Base-by-base conservation (phyloP, 345 rosid genomes). In the Litchi chinensis region DNA sequence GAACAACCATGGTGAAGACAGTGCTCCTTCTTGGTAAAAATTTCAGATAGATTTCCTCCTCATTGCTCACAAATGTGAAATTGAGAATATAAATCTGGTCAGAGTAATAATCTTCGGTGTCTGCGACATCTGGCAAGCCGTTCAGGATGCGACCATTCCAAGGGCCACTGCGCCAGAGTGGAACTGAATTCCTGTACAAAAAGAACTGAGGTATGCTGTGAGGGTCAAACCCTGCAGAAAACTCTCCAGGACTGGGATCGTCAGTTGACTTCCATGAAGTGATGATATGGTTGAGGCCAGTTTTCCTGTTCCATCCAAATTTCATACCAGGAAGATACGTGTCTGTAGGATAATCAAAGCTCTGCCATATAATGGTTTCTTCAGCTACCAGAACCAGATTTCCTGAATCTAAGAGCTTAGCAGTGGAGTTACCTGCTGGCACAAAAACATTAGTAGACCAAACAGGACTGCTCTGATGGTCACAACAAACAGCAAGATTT, bases 81-180 rank as follows among this genome's bases (percentile, higher is more conserved):
- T 71, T 26, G 1, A 32, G 1, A 32, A 32, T 3, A 32, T 32
- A 1, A 32, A 32, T 32, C 37, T 32, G 37, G 37, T 32, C 37
- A 32, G 37, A 1, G 37, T 32, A 32, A 32, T 32, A 32, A 32
- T 32, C 37, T 2, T 32, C 2, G 37, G 1, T 1, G 37, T 2
- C 37, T 32, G 2, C 3, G 37, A 2, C 37, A 1, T 81, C 87
- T 3, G 93, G 97, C n/a, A 94, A 87, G 18, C 95, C 95, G 63
- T 86, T 91, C 96, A 88, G 90, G 75, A 89, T 84, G 16, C 52
- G 73, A 5, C 93, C 93, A 6, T 88, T 93, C 94, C 94, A 88
- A 37, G 90, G 77, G 2, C 95, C 95, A 5, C 73, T 79, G 40
- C 96, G 89, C 91, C 89, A 90, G 72, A 71, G 63, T 5, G 65